These are phyloP conservation scores for Ustilago crameri DNA, from an alignment of 1,284 basidiomycete species.

Conservation along the genomic window DNA sequence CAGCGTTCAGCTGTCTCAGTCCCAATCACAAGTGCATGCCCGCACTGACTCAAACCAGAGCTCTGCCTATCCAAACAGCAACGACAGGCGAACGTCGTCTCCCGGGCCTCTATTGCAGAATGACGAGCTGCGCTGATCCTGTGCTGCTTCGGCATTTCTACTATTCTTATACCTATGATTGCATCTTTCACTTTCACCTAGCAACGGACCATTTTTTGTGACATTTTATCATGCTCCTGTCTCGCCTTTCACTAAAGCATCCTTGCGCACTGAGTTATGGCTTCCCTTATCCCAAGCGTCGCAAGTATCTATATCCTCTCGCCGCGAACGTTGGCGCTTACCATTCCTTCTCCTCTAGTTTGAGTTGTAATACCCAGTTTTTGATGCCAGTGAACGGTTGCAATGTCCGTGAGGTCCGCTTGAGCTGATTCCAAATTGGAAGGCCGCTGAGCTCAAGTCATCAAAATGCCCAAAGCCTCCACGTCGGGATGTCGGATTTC, in stretches of 20 bases:
- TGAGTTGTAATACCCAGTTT: slow-evolving; percentile 1
- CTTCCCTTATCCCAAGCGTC: not conserved
- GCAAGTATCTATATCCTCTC: not conserved
- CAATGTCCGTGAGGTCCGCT: no score
- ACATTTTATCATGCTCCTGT: not conserved
- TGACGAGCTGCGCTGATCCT: slow-evolving; percentile 24
- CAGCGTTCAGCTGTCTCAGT: slow-evolving; percentile 18
- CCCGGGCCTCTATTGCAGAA: slow-evolving; percentile 27
- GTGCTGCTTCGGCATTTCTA: not conserved
- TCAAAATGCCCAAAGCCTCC: not conserved
- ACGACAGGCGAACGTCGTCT: slow-evolving; percentile 24
- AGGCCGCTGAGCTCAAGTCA: no score
- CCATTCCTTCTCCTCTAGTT: not conserved
- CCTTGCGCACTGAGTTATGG: not conserved
- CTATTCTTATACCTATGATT: not conserved
- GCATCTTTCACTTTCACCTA: not conserved
- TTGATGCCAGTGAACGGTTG: no score
- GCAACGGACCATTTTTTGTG: slow-evolving; percentile 14
- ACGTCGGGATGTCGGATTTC: not conserved
- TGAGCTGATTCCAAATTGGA: no score
- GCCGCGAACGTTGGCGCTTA: not conserved
- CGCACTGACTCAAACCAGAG: slow-evolving; percentile 23
- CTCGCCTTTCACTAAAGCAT: not conserved
- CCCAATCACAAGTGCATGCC: slow-evolving; percentile 12
- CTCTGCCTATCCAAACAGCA: slow-evolving; percentile 25